Base-by-base conservation (phyloP, 495 filamentous ascomycete genomes). In the Neurospora terricola region DNA sequence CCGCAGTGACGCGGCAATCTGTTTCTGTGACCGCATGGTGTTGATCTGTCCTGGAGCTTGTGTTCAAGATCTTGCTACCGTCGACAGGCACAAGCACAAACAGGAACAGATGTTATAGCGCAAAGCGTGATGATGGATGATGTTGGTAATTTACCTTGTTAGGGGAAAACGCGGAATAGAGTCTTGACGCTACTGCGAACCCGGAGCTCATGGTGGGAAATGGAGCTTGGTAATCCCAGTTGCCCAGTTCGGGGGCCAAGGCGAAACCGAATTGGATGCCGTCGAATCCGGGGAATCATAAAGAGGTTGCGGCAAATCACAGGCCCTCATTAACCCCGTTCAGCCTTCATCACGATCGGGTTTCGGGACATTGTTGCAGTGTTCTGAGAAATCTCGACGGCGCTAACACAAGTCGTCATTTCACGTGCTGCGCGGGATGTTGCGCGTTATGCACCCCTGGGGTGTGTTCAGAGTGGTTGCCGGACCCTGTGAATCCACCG, bases 351-450 rank as follows among this genome's bases (percentile, higher is more conserved):
- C 6, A 30, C 54, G 12, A 62, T 62, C 54, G 54, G 54, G 54
- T 18, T 62, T 66, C 27, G 23, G 54, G 54, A 18, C 54, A 66
- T 34, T 66, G 27, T 66, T 66, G 54, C 54, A 66, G 54, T 66
- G 27, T 34, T 34, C 23, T 66, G 6, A 36, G 27, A 66, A 66
- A 66, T 66, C 27, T 66, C 27, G 54, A 34, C 54, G 54, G 27
- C 54, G 54, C 54, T 66, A 66, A 18, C 27, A 66, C 9, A 66
- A 66, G 27, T 74, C 79, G 78, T 75, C 78, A 80, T 81, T 80
- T 81, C 79, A 81, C 79, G 79, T 81, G 79, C 62, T 66, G 27
- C 54, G 54, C 54, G 54, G 54, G 27, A 66, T 34, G 54, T 66
- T 66, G 11, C 14, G 27, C 0, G 3, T 4, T 9, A 34, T 14